These are phyloP conservation scores for Kwoniella sp. DNA, from an alignment of 768 basidiomycete species.

Conservation along the genomic window DNA sequence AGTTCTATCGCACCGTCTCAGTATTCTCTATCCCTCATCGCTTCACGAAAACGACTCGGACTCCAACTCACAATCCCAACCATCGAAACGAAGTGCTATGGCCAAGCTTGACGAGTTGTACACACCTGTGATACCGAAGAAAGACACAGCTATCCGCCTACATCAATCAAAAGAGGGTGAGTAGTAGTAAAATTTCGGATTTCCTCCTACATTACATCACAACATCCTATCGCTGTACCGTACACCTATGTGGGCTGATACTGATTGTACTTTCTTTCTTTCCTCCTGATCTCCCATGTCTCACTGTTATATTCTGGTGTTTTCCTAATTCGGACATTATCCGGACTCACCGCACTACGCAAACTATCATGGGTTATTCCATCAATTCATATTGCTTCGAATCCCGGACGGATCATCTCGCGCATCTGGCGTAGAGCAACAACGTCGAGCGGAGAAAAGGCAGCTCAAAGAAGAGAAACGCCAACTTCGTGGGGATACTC, in stretches of 20 bases:
- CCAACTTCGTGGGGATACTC: neutral
- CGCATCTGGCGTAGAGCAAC: conserved; percentile 21
- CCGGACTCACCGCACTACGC: too few relatives aligned
- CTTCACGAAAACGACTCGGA: neutral
- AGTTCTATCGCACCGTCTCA: conserved; percentile 19
- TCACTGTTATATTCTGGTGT: too few relatives aligned
- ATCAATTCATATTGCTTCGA: too few relatives aligned
- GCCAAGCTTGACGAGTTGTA: conserved; percentile 15
- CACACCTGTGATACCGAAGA: conserved; percentile 16
- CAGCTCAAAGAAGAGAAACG: conserved; percentile 10
- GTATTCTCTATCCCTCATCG: neutral
- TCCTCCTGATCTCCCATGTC: too few relatives aligned
- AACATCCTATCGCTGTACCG: too few relatives aligned
- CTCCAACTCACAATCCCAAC: too few relatives aligned
- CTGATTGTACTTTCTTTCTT: too few relatives aligned
- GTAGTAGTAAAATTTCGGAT: conserved; percentile 2
- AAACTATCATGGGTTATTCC: too few relatives aligned
- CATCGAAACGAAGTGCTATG: neutral
- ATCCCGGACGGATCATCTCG: too few relatives aligned
- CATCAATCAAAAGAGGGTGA: conserved; percentile 23
- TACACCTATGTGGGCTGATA: too few relatives aligned
- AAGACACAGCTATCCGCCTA: conserved; percentile 5
- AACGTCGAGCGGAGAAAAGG: conserved; percentile 16
- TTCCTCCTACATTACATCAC: too few relatives aligned
- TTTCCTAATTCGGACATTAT: too few relatives aligned